These are phyloP conservation scores for Geotrichum australiense DNA, from an alignment of 1,139 yeast genomes.

Conservation along the genomic window DNA sequence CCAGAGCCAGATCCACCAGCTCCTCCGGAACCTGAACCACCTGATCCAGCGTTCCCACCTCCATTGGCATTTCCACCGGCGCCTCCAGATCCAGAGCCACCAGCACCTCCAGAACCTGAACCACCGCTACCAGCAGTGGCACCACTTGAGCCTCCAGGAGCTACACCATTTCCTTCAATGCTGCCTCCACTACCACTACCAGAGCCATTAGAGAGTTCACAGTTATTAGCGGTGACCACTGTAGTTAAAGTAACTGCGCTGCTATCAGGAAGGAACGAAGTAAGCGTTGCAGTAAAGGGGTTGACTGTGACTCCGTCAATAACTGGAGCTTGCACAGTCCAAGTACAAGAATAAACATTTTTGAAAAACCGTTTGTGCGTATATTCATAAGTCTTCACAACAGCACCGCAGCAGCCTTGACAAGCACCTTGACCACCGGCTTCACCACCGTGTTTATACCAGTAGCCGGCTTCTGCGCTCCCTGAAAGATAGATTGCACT, in stretches of 20 bases:
- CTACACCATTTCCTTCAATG: neutral
- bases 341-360: slow-evolving; percentile 21
- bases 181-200: slow-evolving; percentile 2
- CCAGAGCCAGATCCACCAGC: neutral
- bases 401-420: slow-evolving; percentile 27
- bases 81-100: neutral
- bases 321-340: slow-evolving; percentile 29
- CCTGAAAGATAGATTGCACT: slow-evolving; percentile 16
- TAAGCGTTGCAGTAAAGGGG: slow-evolving; percentile 27
- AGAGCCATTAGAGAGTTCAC: slow-evolving; percentile 4
- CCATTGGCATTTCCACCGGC: no score
- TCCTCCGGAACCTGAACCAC: neutral
- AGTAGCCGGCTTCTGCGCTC: slow-evolving; percentile 22
- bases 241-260: slow-evolving; percentile 13
- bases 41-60: no score
- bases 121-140: neutral
- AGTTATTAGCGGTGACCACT: slow-evolving; percentile 13
- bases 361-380: slow-evolving; percentile 21
- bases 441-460: slow-evolving; percentile 23
- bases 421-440: slow-evolving; percentile 24
- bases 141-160: neutral
- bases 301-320: slow-evolving; percentile 22
- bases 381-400: slow-evolving; percentile 22
- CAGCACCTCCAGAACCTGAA: neutral
- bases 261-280: slow-evolving; percentile 25